Evolutionary conservation across 805 yeast species (phyloP), one percentile per base, ranked within the genome.

Genomic region (Cyberlindnera saturnus): DNA sequence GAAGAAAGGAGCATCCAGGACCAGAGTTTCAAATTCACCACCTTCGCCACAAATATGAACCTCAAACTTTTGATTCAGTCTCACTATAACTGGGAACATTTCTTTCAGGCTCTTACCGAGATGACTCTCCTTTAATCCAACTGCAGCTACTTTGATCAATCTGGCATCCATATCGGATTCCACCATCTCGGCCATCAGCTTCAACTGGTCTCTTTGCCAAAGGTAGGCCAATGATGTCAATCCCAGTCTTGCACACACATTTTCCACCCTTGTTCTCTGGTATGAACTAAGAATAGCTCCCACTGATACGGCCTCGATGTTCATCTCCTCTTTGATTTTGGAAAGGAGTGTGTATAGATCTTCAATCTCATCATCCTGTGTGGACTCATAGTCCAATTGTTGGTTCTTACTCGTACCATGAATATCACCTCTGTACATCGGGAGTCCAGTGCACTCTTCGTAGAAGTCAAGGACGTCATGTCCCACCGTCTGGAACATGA

Each of bases 21-120:
- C 98, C 52, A 91, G 67, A 0, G 96, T 83, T 61, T 93, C 99
- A 62, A 88, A 93, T 62, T 93, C 99, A 1, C 99, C 99, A 30
- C 99, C 99, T 68, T 93, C 99, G 13, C 99, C 99, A 66, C 99
- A 93, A 0, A 93, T 80, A 61, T 91, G 96, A 13, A 90, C 86
- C 2, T 90, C 95, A 63, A 77, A 90, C 61, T 68, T 65, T 9
- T 59, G 46, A 59, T 89, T 83, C 47, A 90, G 65, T 33, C 67
- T 67, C 11, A 68, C 49, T 58, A 93, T 62, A 0, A 67, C 73
- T 1, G 87, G 84, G 43, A 73, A 75, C 49, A 83, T 67, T 47
- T 85, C 75, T 5, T 70, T 75, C 35, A 93, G 66, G 2, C 81
- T 66, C 59, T 75, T 74, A 2, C 95, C 95, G 47, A 93, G 66